Percentiles rank a stretch among this genome's conserved stretches.
These are phyloP conservation scores for Ogataea trehalophila DNA, from an alignment of 805 yeast species.

Conservation along the genomic window DNA sequence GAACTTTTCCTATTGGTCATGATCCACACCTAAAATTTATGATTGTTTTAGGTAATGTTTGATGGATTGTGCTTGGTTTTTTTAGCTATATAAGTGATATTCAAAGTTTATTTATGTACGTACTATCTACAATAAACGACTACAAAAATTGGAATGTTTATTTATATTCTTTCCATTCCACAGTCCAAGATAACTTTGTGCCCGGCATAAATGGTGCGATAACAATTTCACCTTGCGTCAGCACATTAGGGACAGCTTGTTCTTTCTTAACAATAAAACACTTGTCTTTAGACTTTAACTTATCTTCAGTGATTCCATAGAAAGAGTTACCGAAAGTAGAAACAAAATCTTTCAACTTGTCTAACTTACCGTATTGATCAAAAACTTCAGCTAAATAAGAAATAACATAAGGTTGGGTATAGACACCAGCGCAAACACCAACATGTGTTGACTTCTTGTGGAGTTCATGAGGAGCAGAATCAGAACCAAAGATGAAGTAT, in stretches of 20 bases:
- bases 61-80: neutral
- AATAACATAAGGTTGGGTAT: constrained; percentile 78
- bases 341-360: constrained; percentile 68
- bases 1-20: constrained; percentile 39
- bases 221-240: constrained; percentile 42
- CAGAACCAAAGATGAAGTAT: constrained; percentile 94
- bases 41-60: constrained; percentile 45
- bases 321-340: constrained; percentile 67
- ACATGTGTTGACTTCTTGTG: constrained; percentile 68
- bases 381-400: constrained; percentile 85
- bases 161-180: constrained; percentile 56
- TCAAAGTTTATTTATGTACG: too few relatives aligned
- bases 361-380: constrained; percentile 58
- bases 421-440: constrained; percentile 98
- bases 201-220: constrained; percentile 90
- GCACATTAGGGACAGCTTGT: constrained; percentile 53
- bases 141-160: neutral
- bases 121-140: neutral
- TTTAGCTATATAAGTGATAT: too few relatives aligned
- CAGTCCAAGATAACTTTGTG: constrained; percentile 61
- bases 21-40: constrained; percentile 42
- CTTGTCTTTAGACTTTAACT: constrained; percentile 42
- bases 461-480: constrained; percentile 95
- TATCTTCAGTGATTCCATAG: constrained; percentile 51
- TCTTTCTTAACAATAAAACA: constrained; percentile 52